A percentile compares a stretch with the other conserved stretches of the same genome.
Conservation (phyloP, 78 protist genomes). For the Bodo saltans region DNA sequence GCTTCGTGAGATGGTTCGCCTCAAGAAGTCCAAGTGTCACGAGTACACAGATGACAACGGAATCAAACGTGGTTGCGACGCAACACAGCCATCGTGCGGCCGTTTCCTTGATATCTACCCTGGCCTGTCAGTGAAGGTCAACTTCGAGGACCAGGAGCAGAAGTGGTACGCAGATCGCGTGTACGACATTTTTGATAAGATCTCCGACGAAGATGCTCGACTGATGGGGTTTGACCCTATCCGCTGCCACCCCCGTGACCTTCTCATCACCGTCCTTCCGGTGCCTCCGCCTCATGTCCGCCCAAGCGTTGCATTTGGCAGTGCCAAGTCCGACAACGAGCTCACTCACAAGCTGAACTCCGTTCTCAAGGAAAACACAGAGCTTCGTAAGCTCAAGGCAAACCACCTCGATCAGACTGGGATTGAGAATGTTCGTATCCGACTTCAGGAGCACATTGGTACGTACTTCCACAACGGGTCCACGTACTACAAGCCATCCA, state of each 20-base stretch:
- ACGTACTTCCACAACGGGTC: slow-evolving; percentile 87
- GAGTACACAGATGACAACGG: slow-evolving; percentile 5
- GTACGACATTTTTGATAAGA: slow-evolving; percentile 46
- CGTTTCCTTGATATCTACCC: not conserved
- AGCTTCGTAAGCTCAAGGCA: slow-evolving; percentile 45
- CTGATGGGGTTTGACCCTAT: slow-evolving; percentile 82
- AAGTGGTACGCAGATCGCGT: slow-evolving; percentile 52
- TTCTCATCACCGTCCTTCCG: slow-evolving; percentile 88
- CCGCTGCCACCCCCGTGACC: slow-evolving; percentile 90
- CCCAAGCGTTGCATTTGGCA: slow-evolving; percentile 81
- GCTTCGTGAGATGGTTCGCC: slow-evolving; percentile 1
- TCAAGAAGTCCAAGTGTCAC: not conserved
- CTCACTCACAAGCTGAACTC: slow-evolving; percentile 80
- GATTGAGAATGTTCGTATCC: slow-evolving; percentile 40
- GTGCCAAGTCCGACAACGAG: slow-evolving; percentile 60
- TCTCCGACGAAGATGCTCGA: slow-evolving; percentile 40
- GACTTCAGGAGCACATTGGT: slow-evolving; percentile 85
- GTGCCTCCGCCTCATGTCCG: slow-evolving; percentile 98
- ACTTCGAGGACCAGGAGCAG: slow-evolving; percentile 48
- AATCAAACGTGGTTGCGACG: not conserved
- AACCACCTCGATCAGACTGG: slow-evolving; percentile 61
- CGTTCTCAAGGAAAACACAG: slow-evolving; percentile 74
- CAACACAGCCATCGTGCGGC: too few species aligned
- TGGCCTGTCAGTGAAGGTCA: not conserved
- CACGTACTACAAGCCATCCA: slow-evolving; percentile 64